Percentiles rank a stretch among this genome's conserved stretches.
Conservation (phyloP, 2,329 filamentous ascomycete genomes). For the Claviceps humidiphila region DNA sequence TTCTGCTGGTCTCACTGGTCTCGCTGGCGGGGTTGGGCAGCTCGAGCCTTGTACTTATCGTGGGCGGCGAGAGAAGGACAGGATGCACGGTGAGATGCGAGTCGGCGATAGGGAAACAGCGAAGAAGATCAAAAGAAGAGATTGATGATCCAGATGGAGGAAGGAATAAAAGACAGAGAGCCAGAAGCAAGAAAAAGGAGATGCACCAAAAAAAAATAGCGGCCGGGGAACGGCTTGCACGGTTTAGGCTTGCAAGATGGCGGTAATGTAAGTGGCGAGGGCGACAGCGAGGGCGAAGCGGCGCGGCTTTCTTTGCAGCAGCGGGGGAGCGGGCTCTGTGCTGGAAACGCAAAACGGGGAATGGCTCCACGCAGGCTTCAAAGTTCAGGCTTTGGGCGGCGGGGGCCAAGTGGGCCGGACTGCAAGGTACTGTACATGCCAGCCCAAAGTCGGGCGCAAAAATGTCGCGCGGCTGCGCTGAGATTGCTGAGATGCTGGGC, state of each 20-base stretch:
- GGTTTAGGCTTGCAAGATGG: not conserved
- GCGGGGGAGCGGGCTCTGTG: too few species aligned
- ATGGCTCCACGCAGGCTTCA: too few species aligned
- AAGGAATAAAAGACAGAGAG: constrained; percentile 7
- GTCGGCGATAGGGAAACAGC: not conserved
- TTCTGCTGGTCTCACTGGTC: too few species aligned
- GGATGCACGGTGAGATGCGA: constrained; percentile 9
- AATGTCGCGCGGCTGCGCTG: too few species aligned
- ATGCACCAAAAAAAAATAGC: not conserved
- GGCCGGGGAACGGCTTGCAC: not conserved
- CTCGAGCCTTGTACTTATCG: constrained; percentile 1
- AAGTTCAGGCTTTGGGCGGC: too few species aligned
- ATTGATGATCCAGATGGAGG: constrained; percentile 3
- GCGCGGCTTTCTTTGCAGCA: too few species aligned
- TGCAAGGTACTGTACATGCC: too few species aligned
- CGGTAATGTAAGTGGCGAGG: not conserved
- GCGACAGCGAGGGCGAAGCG: not conserved
- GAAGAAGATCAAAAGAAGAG: constrained; percentile 7
- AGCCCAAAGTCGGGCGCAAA: too few species aligned
- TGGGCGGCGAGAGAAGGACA: constrained; percentile 3
- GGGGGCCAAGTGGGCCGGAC: too few species aligned
- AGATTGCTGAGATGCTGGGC: too few species aligned
- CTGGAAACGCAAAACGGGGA: too few species aligned
- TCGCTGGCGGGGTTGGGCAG: constrained; percentile 5
- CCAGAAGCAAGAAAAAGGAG: constrained; percentile 11